Percentiles rank a stretch among this genome's conserved stretches.
phyloP scores from a whole-genome alignment of 139 green algal species.

The Chlorella sorokiniana region DNA sequence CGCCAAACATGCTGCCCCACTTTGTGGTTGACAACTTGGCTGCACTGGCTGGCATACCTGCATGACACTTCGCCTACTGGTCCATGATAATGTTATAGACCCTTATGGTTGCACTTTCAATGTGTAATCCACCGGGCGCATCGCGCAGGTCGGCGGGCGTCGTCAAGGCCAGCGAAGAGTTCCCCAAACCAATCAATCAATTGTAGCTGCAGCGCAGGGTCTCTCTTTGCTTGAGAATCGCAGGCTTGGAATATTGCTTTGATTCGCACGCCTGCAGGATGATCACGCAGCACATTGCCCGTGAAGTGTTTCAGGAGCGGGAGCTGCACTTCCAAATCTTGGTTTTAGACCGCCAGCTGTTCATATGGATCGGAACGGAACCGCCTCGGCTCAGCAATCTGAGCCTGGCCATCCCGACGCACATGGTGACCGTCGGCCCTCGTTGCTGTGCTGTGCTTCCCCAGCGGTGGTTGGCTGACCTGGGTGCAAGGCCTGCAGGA shows the following conservation, averaged over 20 bases:
- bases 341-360: slow-evolving; percentile 33
- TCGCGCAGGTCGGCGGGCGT: too few species aligned
- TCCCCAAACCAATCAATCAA: too few species aligned
- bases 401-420: slow-evolving; percentile 29
- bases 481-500: slow-evolving; percentile 9
- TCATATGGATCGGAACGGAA: slow-evolving; percentile 25
- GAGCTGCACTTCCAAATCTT: slow-evolving; percentile 42
- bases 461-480: not conserved
- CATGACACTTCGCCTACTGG: too few species aligned
- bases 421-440: not conserved
- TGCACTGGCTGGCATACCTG: slow-evolving; percentile 42
- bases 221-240: too few species aligned
- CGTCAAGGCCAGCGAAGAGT: too few species aligned
- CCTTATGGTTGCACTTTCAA: too few species aligned
- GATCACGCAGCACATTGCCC: not conserved
- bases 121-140: too few species aligned
- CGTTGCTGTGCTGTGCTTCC: not conserved
- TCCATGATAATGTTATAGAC: too few species aligned
- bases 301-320: slow-evolving; percentile 13
- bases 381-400: slow-evolving; percentile 19
- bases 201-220: not conserved
- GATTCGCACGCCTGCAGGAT: not conserved
- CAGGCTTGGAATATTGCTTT: too few species aligned
- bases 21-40: slow-evolving; percentile 49
- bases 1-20: slow-evolving; percentile 30